Conservation (phyloP, 2,329 filamentous ascomycete species). For the Fusarium sp. region DNA sequence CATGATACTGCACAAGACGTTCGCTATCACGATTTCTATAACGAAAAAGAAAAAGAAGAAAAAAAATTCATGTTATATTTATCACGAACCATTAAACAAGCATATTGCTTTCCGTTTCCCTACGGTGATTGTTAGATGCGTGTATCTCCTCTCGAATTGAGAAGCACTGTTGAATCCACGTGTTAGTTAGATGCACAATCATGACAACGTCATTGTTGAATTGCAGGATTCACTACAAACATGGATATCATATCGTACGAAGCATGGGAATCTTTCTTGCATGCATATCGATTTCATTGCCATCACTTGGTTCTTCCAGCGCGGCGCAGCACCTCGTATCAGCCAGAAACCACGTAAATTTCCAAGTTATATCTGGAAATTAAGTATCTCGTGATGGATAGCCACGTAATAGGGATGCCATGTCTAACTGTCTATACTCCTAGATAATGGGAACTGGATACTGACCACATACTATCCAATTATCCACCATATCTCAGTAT, state of each 20-base stretch:
- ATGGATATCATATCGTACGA: background rate
- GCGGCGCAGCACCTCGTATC: conserved; percentile 33
- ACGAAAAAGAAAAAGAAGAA: too few species aligned
- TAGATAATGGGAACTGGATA: background rate
- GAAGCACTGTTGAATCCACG: background rate
- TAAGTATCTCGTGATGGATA: background rate
- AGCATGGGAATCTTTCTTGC: background rate
- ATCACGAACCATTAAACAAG: background rate
- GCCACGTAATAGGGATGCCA: conserved; percentile 7
- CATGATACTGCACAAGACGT: background rate
- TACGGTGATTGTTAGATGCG: background rate
- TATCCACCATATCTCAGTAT: background rate
- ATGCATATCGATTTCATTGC: background rate
- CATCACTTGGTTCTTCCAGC: background rate
- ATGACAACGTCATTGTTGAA: background rate
- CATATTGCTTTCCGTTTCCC: background rate
- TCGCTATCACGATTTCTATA: background rate
- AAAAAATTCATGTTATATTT: background rate
- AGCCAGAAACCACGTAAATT: background rate
- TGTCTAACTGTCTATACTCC: background rate
- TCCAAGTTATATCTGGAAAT: background rate
- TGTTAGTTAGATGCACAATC: background rate
- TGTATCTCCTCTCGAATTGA: background rate
- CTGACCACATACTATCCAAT: background rate
- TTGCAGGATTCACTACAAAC: background rate